phyloP scores from a whole-genome alignment of 495 filamentous ascomycete species.

The Schizothecium vesticola region DNA sequence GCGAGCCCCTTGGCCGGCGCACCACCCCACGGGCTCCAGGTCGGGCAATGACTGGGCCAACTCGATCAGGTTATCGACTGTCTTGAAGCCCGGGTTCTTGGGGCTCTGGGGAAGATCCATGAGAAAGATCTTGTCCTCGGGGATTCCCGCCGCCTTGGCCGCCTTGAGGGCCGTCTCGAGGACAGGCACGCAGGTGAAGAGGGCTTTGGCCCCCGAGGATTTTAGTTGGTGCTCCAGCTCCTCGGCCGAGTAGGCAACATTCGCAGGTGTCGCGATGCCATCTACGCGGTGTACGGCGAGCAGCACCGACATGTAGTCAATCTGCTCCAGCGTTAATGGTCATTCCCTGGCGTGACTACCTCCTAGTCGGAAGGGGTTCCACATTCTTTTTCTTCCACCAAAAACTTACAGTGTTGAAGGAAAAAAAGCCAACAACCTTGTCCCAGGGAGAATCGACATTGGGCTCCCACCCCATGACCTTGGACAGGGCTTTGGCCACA shows the following conservation, averaged over 20 bases:
- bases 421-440: slow-evolving; percentile 73
- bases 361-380: no score
- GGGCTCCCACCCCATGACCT: slow-evolving; percentile 68
- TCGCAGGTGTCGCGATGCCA: slow-evolving; percentile 73
- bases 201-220: slow-evolving; percentile 64
- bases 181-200: slow-evolving; percentile 77
- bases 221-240: slow-evolving; percentile 78
- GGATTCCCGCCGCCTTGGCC: slow-evolving; percentile 60
- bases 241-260: slow-evolving; percentile 69
- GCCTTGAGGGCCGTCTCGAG: slow-evolving; percentile 65
- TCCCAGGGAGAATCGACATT: slow-evolving; percentile 80
- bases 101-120: slow-evolving; percentile 60
- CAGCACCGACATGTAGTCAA: slow-evolving; percentile 71
- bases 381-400: background rate
- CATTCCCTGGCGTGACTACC: no score
- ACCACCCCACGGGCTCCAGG: slow-evolving; percentile 63
- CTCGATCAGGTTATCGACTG: slow-evolving; percentile 61
- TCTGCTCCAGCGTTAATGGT: slow-evolving; percentile 40
- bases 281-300: slow-evolving; percentile 74
- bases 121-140: slow-evolving; percentile 68
- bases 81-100: slow-evolving; percentile 55
- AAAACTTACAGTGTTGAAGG: slow-evolving; percentile 66
- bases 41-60: slow-evolving; percentile 57
- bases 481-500: slow-evolving; percentile 64
- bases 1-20: slow-evolving; percentile 66